Evolutionary conservation across 371 early-diverging fungal species (phyloP).

Genomic region (Apophysomyces trapeziformis): DNA sequence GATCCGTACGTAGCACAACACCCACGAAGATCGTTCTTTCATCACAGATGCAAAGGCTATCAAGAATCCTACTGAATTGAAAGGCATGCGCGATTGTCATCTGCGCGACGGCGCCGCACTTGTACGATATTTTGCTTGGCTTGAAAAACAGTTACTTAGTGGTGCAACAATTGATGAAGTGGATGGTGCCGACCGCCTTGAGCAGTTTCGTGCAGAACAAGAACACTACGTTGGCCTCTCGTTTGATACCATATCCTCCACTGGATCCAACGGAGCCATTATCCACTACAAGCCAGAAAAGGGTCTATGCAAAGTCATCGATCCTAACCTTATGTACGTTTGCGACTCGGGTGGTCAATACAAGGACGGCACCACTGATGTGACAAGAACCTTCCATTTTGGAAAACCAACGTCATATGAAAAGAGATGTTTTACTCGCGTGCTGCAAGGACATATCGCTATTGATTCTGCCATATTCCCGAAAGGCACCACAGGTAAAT

Average conservation of each 20-base stretch:
- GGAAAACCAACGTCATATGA: slow-evolving; percentile 86
- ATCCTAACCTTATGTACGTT: slow-evolving; percentile 82
- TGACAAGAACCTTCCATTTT: slow-evolving; percentile 97
- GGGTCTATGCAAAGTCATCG: slow-evolving; percentile 60
- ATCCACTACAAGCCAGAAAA: slow-evolving; percentile 97
- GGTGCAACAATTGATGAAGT: slow-evolving; percentile 71
- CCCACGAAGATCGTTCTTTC: slow-evolving; percentile 68
- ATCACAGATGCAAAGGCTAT: slow-evolving; percentile 85
- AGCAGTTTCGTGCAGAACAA: slow-evolving; percentile 69
- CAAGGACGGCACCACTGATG: slow-evolving; percentile 98
- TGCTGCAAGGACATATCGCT: slow-evolving; percentile 97
- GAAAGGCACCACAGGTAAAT: slow-evolving; percentile 75
- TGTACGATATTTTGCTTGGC: slow-evolving; percentile 92
- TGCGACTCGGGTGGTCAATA: slow-evolving; percentile 99
- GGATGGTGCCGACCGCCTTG: slow-evolving; percentile 82
- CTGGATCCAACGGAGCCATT: slow-evolving; percentile 97
- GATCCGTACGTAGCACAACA: slow-evolving; percentile 57
- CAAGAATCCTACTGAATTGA: slow-evolving; percentile 92
- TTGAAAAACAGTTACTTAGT: slow-evolving; percentile 83
- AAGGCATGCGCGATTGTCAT: slow-evolving; percentile 95
- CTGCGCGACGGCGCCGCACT: slow-evolving; percentile 94
- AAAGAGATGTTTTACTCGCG: slow-evolving; percentile 94
- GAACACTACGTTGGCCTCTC: slow-evolving; percentile 86
- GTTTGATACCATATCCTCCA: slow-evolving; percentile 97
- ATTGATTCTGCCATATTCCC: slow-evolving; percentile 90